phyloP scores from a whole-genome alignment of 179 eudicot species.

The Carnegiea gigantea region DNA sequence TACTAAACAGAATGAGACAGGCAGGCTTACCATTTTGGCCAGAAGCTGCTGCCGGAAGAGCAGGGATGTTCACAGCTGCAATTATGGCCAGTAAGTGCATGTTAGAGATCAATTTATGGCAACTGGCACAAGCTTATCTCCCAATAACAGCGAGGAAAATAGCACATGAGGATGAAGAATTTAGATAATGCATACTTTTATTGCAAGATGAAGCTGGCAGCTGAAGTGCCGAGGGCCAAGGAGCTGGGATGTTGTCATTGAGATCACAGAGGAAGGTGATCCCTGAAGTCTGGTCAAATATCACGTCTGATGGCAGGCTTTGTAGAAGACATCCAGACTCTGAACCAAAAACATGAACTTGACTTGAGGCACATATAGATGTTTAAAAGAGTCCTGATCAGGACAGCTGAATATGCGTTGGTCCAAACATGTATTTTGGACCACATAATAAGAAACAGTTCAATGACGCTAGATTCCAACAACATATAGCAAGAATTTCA shows the following conservation, averaged over 20 bases:
- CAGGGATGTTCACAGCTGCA: constrained; percentile 83
- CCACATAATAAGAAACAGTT: neutral
- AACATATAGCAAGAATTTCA: neutral
- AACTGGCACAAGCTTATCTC: no score
- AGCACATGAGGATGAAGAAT: neutral
- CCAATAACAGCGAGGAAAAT: neutral
- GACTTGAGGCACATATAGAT: neutral
- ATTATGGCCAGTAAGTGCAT: constrained; percentile 5
- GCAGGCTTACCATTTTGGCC: constrained; percentile 64
- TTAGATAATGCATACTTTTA: constrained; percentile 53
- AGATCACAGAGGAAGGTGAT: constrained; percentile 85
- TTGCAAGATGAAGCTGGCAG: constrained; percentile 78
- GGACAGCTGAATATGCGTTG: neutral
- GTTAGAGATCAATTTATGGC: constrained; percentile 12
- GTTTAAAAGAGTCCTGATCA: neutral
- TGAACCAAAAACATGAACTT: constrained; percentile 23
- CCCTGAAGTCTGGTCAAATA: constrained; percentile 68
- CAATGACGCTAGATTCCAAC: neutral
- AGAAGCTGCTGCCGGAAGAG: constrained; percentile 97
- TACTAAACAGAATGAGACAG: no score
- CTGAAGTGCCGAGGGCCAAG: constrained; percentile 84
- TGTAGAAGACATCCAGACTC: constrained; percentile 95
- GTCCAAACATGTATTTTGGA: neutral
- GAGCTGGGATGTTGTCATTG: constrained; percentile 97
- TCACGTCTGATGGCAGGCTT: constrained; percentile 90